Evolutionary conservation across 1,284 basidiomycete genomes (phyloP), one percentile per base, ranked within the genome.

Genomic region (Pseudozyma thailandica): DNA sequence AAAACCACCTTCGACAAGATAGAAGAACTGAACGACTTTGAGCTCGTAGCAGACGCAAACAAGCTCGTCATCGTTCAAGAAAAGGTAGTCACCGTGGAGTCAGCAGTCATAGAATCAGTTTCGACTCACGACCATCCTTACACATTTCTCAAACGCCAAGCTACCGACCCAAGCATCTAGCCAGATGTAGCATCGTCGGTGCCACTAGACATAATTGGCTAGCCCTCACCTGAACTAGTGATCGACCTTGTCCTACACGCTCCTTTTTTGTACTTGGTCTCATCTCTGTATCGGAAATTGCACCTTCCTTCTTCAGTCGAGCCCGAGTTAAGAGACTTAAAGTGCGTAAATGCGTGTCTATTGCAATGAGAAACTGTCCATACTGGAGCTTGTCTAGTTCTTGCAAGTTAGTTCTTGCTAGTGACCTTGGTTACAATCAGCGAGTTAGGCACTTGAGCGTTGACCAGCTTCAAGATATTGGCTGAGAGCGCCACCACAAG

Each of bases 381-480:
- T n/a, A n/a, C n/a, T 18, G 26, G 33, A 50, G 18, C 21, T 23
- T 50, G 35, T 41, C 31, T n/a, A 26, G 16, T 7, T 21, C 8
- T 51, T n/a, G 33, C 15, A 5, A 35, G 13, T 44, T 54, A 54
- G 4, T 25, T n/a, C 26, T 47, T 54, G 26, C 9, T 44, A 23
- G 37, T 42, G 23, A 68, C 27, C 6, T 35, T 57, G 0, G 58
- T 57, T 23, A 65, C 41, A 15, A 65, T 35, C 35, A 73, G 28
- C 47, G 71, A 69, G 10, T 39, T 55, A 3, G 71, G 71, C 13
- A 61, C 61, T 35, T 63, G 71, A 10, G 66, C 66, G 41, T 66
- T 50, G 20, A 77, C 21, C 25, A 78, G 35, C 52, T 79, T 79
- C 37, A 72, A 31, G 23, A 79, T 71, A 39, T 79, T 79, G 20